These are phyloP conservation scores for Microsporum audouinii DNA, from an alignment of 2,329 filamentous ascomycete genomes.

Conservation along the genomic window DNA sequence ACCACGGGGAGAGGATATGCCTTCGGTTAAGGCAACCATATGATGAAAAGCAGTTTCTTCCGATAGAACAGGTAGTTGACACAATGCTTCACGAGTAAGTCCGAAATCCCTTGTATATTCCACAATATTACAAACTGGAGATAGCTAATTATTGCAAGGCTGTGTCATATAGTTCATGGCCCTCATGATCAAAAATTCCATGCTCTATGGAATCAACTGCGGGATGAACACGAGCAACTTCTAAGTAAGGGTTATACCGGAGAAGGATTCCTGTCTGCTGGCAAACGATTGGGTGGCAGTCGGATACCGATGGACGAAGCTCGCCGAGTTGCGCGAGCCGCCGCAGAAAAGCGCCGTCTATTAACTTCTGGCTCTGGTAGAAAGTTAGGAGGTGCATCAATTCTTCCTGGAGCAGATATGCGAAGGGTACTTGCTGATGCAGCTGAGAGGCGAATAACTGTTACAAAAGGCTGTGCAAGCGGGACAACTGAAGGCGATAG, in stretches of 20 bases:
- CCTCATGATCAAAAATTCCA: slow-evolving; percentile 77
- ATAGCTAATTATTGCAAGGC: slow-evolving; percentile 26
- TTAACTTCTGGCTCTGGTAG: slow-evolving; percentile 54
- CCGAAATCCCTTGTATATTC: not conserved
- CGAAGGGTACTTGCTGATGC: slow-evolving; percentile 61
- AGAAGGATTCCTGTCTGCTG: slow-evolving; percentile 71
- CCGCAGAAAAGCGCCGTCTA: slow-evolving; percentile 58
- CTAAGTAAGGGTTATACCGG: slow-evolving; percentile 76
- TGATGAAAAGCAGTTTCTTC: slow-evolving; percentile 65
- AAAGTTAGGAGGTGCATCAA: slow-evolving; percentile 55
- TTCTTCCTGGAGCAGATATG: slow-evolving; percentile 53
- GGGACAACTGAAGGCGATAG: slow-evolving; percentile 55
- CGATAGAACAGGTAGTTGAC: slow-evolving; percentile 68
- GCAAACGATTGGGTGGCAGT: slow-evolving; percentile 58
- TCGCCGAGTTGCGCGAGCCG: slow-evolving; percentile 58
- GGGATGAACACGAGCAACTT: slow-evolving; percentile 71
- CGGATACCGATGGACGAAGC: slow-evolving; percentile 60
- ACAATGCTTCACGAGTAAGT: slow-evolving; percentile 79
- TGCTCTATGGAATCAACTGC: slow-evolving; percentile 75
- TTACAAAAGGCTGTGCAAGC: slow-evolving; percentile 64
- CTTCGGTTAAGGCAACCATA: slow-evolving; percentile 66
- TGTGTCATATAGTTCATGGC: slow-evolving; percentile 75
- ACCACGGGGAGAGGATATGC: slow-evolving; percentile 65
- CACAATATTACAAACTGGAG: not conserved
- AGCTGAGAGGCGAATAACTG: slow-evolving; percentile 54